Conservation (phyloP, 139 green algal genomes). For the Chlorella sp. region DNA sequence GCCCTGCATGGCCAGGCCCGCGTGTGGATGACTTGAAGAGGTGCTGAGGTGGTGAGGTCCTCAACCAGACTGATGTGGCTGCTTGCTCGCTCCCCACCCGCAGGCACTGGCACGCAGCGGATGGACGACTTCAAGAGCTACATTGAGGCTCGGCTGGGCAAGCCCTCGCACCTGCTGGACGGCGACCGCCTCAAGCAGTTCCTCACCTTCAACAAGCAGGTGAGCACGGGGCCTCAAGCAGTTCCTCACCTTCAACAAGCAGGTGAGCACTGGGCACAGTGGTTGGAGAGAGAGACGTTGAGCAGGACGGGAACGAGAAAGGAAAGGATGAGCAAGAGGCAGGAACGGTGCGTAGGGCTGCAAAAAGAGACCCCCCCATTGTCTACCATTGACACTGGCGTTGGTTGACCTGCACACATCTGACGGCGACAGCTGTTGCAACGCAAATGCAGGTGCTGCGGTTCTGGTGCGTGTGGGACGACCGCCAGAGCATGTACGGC, state of each 20-base stretch:
- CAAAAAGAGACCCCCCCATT: too few species aligned
- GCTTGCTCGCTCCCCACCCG: not conserved
- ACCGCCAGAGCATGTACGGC: slow-evolving; percentile 68
- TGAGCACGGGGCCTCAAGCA: slow-evolving; percentile 51
- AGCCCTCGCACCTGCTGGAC: slow-evolving; percentile 59
- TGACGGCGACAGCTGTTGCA: too few species aligned
- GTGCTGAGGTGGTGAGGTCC: not conserved
- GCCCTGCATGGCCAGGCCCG: too few species aligned
- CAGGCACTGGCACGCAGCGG: slow-evolving; percentile 17
- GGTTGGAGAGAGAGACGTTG: too few species aligned
- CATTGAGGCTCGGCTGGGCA: slow-evolving; percentile 72
- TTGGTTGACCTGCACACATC: too few species aligned
- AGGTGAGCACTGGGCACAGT: slow-evolving; percentile 28
- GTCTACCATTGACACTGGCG: too few species aligned
- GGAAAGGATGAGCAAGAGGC: too few species aligned
- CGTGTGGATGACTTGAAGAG: too few species aligned
- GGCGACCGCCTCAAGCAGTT: slow-evolving; percentile 67
- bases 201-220: slow-evolving; percentile 55
- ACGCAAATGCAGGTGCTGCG: slow-evolving; percentile 35
- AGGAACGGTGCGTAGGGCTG: too few species aligned
- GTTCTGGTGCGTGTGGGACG: slow-evolving; percentile 80
- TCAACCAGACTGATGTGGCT: not conserved
- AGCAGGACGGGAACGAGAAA: too few species aligned
- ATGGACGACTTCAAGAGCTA: slow-evolving; percentile 62
- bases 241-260: slow-evolving; percentile 66